Evolutionary conservation across 164 flowering plant genomes (phyloP).

Genomic region (Malania oleifera): DNA sequence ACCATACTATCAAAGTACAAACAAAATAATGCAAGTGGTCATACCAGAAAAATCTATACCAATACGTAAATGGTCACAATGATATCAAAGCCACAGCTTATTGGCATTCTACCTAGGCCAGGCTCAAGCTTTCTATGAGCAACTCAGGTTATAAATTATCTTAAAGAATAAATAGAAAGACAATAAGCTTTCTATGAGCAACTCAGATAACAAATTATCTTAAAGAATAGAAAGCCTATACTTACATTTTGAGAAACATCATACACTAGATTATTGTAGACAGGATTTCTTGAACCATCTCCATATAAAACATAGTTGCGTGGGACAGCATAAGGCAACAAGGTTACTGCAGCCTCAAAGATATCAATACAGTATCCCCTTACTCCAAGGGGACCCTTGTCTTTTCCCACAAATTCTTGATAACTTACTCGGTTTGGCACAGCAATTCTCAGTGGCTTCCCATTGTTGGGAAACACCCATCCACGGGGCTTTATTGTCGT

Average conservation of each 20-base stretch:
- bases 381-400: constrained; percentile 40
- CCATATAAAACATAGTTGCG: constrained; percentile 57
- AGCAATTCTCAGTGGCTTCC: constrained; percentile 63
- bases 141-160: background rate
- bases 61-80: background rate
- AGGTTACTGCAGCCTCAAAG: constrained; percentile 69
- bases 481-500: constrained; percentile 56
- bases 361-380: constrained; percentile 80
- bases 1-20: background rate
- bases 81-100: background rate
- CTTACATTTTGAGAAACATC: constrained; percentile 65
- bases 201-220: background rate
- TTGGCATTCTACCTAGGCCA: background rate
- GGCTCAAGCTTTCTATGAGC: background rate
- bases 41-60: background rate
- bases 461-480: constrained; percentile 94
- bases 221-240: constrained; percentile 3
- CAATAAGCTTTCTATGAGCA: background rate
- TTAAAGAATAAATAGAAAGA: background rate
- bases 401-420: constrained; percentile 55
- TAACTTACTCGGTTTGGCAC: constrained; percentile 73
- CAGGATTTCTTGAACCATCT: constrained; percentile 60
- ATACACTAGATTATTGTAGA: constrained; percentile 43
- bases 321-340: constrained; percentile 82
- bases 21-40: background rate